Evolutionary conservation across 208 protist genomes (phyloP).

Genomic region (Angomonas desouzai): DNA sequence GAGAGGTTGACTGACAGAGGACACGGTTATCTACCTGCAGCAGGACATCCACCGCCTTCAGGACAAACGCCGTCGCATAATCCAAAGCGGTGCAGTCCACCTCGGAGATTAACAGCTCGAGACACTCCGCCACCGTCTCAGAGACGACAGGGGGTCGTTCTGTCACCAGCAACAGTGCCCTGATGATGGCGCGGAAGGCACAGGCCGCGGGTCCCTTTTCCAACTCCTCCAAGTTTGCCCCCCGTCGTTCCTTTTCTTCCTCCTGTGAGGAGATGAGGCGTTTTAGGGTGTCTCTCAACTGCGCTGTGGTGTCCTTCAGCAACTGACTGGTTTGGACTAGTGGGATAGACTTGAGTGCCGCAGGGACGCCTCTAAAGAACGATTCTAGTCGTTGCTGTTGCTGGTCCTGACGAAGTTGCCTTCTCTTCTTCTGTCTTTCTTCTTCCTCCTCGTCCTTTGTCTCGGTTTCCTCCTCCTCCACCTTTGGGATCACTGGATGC

Average conservation of each 20-base stretch:
- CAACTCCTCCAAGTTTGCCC: not conserved
- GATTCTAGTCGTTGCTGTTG: not conserved
- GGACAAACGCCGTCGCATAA: not conserved
- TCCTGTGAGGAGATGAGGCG: not conserved
- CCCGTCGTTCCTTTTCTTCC: not conserved
- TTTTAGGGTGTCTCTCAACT: not conserved
- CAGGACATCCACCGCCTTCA: not conserved
- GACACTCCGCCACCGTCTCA: not conserved
- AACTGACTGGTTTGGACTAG: not conserved
- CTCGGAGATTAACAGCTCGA: not conserved
- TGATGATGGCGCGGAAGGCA: not conserved
- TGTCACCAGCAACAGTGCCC: not conserved
- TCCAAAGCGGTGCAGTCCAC: not conserved
- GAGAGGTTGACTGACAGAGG: not conserved
- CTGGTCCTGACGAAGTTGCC: not conserved
- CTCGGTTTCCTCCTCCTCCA: constrained; percentile 6
- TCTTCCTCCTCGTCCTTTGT: constrained; percentile 2
- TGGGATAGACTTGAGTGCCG: not conserved
- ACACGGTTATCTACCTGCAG: not conserved
- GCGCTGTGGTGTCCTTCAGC: not conserved
- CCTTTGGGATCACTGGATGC: not conserved
- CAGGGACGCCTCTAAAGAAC: not conserved
- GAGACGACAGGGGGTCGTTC: not conserved
- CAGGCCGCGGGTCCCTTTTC: not conserved
- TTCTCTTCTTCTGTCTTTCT: not conserved